These are phyloP conservation scores for Helicocarpus griseus DNA, from an alignment of 2,329 filamentous ascomycete species.

Conservation along the genomic window DNA sequence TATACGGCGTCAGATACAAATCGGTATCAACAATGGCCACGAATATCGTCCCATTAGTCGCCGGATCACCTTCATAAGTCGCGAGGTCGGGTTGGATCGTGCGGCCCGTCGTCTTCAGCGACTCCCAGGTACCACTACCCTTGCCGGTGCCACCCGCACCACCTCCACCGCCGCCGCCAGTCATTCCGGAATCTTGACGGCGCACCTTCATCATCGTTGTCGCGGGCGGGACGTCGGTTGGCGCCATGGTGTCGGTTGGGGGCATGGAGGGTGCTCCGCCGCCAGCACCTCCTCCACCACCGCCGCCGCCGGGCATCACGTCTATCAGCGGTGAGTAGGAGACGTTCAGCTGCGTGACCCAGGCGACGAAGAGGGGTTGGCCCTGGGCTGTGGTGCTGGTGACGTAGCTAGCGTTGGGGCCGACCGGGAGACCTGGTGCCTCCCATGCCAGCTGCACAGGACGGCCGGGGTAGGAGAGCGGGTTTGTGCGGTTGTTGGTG, in stretches of 20 bases:
- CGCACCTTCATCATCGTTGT: too few relatives aligned
- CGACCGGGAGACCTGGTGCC: constrained; percentile 54
- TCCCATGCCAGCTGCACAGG: constrained; percentile 67
- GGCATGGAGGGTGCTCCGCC: too few relatives aligned
- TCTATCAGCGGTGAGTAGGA: constrained; percentile 56
- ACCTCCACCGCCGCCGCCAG: background rate
- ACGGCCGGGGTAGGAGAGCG: constrained; percentile 65
- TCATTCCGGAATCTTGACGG: too few relatives aligned
- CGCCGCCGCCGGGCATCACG: background rate
- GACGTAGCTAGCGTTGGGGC: constrained; percentile 75
- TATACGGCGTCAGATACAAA: constrained; percentile 63
- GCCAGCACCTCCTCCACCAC: background rate
- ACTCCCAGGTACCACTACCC: background rate
- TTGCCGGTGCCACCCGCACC: background rate
- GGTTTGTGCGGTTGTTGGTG: constrained; percentile 57
- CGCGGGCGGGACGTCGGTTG: too few relatives aligned
- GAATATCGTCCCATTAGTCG: constrained; percentile 71
- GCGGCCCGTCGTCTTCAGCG: constrained; percentile 47
- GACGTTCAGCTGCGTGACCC: constrained; percentile 67
- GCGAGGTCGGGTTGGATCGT: constrained; percentile 63
- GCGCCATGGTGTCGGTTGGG: too few relatives aligned
- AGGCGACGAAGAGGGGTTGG: constrained; percentile 57
- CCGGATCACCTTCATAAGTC: constrained; percentile 58
- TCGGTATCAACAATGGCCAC: constrained; percentile 63
- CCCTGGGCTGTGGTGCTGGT: constrained; percentile 52